Evolutionary conservation across 2,329 filamentous ascomycete genomes (phyloP).

Genomic region (Trichophyton mentagrophytes): DNA sequence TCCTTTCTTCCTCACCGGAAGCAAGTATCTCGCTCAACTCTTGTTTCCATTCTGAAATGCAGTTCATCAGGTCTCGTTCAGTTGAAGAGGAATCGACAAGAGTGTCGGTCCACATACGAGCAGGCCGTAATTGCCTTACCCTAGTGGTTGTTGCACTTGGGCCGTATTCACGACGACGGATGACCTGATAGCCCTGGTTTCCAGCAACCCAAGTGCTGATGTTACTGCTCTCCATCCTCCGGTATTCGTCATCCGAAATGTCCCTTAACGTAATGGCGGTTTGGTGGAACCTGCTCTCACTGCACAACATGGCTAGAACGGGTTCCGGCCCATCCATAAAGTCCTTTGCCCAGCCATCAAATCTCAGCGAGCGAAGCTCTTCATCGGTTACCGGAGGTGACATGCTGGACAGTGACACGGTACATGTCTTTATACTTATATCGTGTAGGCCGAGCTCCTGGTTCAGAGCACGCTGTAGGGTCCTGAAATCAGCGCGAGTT

Average conservation of each 20-base stretch:
- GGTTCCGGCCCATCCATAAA: slow-evolving; percentile 67
- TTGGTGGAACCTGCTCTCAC: slow-evolving; percentile 54
- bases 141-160: slow-evolving; percentile 57
- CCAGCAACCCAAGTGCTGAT: slow-evolving; percentile 61
- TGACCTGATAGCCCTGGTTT: slow-evolving; percentile 50
- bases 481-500: slow-evolving; percentile 59
- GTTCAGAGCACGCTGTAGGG: slow-evolving; percentile 54
- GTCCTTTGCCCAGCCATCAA: slow-evolving; percentile 71
- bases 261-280: slow-evolving; percentile 53
- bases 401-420: slow-evolving; percentile 43
- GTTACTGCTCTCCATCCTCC: slow-evolving; percentile 46
- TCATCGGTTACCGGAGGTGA: slow-evolving; percentile 42
- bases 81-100: slow-evolving; percentile 53
- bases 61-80: slow-evolving; percentile 42
- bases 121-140: slow-evolving; percentile 48
- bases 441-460: slow-evolving; percentile 52
- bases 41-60: slow-evolving; percentile 32
- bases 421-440: slow-evolving; percentile 56
- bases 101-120: slow-evolving; percentile 62
- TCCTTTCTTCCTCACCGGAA: slow-evolving; percentile 21
- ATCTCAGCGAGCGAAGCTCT: slow-evolving; percentile 47
- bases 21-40: slow-evolving; percentile 27
- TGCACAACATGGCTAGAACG: slow-evolving; percentile 79
- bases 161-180: slow-evolving; percentile 68
- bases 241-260: slow-evolving; percentile 54